Base-by-base conservation (phyloP, 2,329 filamentous ascomycete species). In the Aspergillus sp. region DNA sequence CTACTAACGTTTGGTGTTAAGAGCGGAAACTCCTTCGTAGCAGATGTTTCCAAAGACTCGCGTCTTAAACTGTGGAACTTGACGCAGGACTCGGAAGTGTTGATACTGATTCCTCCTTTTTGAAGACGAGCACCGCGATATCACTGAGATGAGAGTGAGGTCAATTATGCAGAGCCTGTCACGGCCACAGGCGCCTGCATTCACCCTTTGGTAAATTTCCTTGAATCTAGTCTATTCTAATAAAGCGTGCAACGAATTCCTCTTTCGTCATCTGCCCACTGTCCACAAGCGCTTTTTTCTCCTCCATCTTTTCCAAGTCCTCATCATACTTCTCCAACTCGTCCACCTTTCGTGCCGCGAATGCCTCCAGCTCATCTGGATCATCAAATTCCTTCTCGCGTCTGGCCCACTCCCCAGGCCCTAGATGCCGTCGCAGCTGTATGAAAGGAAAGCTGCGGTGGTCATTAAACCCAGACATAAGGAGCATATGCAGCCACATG, bases 401-500 rank as follows among this genome's bases (percentile, higher is more conserved):
- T 40, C 45, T 62, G 14, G 47, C 50, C 62, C 60, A 66, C 50
- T 64, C 54, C 30, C 41, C 45, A 51, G 20, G 3, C 4, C 59
- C 58, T 6, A 63, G 14, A 55, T 64, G 51, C 45, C 11, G 53
- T 14, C 60, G 60, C 11, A 69, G 52, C 44, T 67, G 56, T 6
- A 54, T 63, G 53, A 68, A 69, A 33, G 67, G 64, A 59, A 71
- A 70, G 47, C 55, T 67, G 16, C 49, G 44, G 35, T 62, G 50
- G 51, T 69, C 62, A 35, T 66, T 69, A 26, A 72, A 70, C 40
- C 66, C 66, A 49, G 56, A 60, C 35, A 55, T 64, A 16, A 72
- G 59, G 6, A 70, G 60, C 60, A 72, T 70, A 54, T 71, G 64
- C 32, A 71, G 46, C 68, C 66, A 70, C 65, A 72, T 72, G 22